Percentiles rank a stretch among this genome's conserved stretches.
Evolutionary conservation across 805 yeast genomes (phyloP).

Genomic region (Teunomyces atbi): DNA sequence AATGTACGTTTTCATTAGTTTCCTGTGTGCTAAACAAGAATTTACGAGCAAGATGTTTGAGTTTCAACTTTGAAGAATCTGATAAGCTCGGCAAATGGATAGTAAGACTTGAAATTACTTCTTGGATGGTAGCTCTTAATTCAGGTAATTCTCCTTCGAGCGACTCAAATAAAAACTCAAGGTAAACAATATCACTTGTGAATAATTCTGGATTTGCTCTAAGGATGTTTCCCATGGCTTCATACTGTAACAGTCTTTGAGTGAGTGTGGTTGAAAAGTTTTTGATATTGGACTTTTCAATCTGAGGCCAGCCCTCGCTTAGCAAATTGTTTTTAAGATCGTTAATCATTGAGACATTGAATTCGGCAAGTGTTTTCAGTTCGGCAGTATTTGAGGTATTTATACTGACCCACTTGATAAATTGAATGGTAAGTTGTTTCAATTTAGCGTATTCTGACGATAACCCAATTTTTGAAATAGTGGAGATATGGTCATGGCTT

Average conservation of each 20-base stretch:
- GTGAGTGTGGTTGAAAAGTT: constrained; percentile 32
- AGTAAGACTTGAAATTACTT: constrained; percentile 60
- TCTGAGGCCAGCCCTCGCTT: constrained; percentile 61
- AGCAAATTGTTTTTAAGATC: constrained; percentile 52
- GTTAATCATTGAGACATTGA: constrained; percentile 46
- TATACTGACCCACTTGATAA: constrained; percentile 59
- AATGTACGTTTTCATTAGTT: constrained; percentile 30
- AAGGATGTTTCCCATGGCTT: constrained; percentile 69
- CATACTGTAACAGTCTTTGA: constrained; percentile 68
- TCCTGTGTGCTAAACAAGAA: constrained; percentile 23
- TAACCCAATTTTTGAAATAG: constrained; percentile 60
- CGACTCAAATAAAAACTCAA: constrained; percentile 70
- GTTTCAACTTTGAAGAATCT: constrained; percentile 31
- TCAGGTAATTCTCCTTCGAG: constrained; percentile 63
- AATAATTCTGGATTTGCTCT: constrained; percentile 44
- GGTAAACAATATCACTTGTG: constrained; percentile 45
- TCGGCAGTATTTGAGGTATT: constrained; percentile 7
- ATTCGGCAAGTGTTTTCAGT: constrained; percentile 18
- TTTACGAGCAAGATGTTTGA: constrained; percentile 38
- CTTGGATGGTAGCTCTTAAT: constrained; percentile 66
- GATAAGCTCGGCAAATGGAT: constrained; percentile 46
- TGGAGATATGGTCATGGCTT: constrained; percentile 35
- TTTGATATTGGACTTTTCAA: constrained; percentile 33
- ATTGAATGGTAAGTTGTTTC: constrained; percentile 57
- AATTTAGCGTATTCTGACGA: constrained; percentile 51